These are phyloP conservation scores for Yamadazyma tumulicola DNA, from an alignment of 805 yeast genomes.

Conservation along the genomic window DNA sequence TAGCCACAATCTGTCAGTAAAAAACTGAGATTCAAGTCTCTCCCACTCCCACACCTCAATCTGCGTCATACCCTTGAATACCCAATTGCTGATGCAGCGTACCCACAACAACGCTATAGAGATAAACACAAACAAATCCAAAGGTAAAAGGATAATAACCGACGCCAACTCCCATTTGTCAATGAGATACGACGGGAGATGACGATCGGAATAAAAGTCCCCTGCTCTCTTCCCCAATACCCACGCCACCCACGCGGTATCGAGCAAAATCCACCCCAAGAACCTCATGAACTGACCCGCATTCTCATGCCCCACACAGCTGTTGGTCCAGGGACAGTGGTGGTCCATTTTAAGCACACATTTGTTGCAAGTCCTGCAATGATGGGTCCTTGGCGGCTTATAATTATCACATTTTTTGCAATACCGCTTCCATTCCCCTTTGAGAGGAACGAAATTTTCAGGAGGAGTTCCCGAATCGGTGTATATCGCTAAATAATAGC, in stretches of 20 bases:
- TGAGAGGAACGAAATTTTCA: conserved; percentile 35
- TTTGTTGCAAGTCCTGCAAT: conserved; percentile 69
- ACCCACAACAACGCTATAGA: conserved; percentile 57
- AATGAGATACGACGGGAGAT: conserved; percentile 55
- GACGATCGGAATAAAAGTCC: conserved; percentile 44
- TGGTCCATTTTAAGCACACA: conserved; percentile 93
- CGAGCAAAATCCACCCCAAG: conserved; percentile 57
- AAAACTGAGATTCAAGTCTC: conserved; percentile 64
- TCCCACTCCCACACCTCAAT: conserved; percentile 93
- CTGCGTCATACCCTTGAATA: conserved; percentile 72
- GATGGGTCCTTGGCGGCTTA: conserved; percentile 85
- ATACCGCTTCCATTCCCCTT: conserved; percentile 59
- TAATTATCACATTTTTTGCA: conserved; percentile 68
- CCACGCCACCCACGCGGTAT: conserved; percentile 45
- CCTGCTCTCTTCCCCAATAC: conserved; percentile 39
- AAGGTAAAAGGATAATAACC: conserved; percentile 51
- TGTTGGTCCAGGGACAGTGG: conserved; percentile 90
- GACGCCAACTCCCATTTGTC: conserved; percentile 50
- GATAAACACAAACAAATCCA: conserved; percentile 56
- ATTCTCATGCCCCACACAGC: conserved; percentile 80
- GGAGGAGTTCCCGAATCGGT: conserved; percentile 71
- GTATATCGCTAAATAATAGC: conserved; percentile 67
- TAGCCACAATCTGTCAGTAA: conserved; percentile 52
- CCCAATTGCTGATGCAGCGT: conserved; percentile 56
- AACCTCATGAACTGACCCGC: conserved; percentile 80